Evolutionary conservation across 2,329 filamentous ascomycete species (phyloP).

Genomic region (Fusarium keratoplasticum): DNA sequence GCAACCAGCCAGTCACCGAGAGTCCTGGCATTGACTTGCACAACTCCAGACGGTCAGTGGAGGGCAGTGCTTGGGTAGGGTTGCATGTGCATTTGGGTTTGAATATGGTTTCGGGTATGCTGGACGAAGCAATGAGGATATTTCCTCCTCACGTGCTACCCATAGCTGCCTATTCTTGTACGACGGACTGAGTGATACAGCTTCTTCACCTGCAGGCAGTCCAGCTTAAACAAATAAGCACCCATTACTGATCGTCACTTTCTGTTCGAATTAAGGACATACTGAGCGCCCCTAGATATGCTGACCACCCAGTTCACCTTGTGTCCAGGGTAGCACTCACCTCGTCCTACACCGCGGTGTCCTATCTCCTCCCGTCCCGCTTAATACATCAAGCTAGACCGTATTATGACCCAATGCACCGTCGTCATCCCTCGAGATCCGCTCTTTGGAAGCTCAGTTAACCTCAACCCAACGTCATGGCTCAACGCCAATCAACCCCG

Average conservation of each 20-base stretch:
- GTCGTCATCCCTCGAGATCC: not conserved
- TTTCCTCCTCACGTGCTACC: not conserved
- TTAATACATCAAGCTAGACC: not conserved
- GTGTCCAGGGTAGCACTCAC: not conserved
- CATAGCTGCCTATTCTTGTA: not conserved
- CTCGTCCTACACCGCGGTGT: not conserved
- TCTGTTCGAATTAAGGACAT: not conserved
- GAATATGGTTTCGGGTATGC: not conserved
- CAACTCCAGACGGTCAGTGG: not conserved
- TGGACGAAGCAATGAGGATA: not conserved
- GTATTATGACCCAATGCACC: not conserved
- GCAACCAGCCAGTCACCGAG: not conserved
- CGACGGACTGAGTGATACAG: not conserved
- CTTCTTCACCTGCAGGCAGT: not conserved
- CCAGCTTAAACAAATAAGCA: not conserved
- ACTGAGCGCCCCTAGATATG: not conserved
- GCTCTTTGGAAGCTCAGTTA: not conserved
- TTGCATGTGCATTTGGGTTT: not conserved
- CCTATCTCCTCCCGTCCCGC: not conserved
- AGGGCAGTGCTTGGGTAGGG: not conserved
- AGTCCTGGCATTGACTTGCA: not conserved
- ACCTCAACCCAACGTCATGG: constrained; percentile 47
- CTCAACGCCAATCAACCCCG: constrained; percentile 23
- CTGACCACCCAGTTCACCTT: constrained; percentile 1
- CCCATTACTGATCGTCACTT: not conserved